A percentile compares a stretch with the other conserved stretches of the same genome.
These are phyloP conservation scores for Raffaelea arxii DNA, from an alignment of 2,329 filamentous ascomycete genomes.

Conservation along the genomic window DNA sequence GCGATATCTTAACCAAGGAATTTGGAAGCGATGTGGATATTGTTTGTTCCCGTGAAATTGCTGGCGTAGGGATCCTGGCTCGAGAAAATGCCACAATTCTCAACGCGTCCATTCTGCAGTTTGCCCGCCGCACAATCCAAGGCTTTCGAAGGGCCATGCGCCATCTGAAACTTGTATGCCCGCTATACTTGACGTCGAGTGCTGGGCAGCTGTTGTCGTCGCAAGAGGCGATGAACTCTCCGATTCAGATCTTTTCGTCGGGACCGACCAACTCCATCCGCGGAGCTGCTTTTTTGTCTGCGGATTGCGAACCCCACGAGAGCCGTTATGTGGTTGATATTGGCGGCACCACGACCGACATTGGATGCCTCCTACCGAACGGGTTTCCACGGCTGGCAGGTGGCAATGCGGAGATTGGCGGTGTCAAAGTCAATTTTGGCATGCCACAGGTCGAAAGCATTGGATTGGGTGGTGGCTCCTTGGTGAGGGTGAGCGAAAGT, in stretches of 20 bases:
- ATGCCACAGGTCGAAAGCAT: conserved; percentile 50
- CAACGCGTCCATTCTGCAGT: conserved; percentile 38
- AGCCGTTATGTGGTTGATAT: conserved; percentile 53
- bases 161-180: conserved; percentile 26
- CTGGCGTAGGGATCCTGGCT: conserved; percentile 27
- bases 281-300: conserved; percentile 36
- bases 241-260: conserved; percentile 35
- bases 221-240: conserved; percentile 28
- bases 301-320: neutral
- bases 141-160: conserved; percentile 34
- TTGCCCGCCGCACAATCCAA: conserved; percentile 34
- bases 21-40: conserved; percentile 22
- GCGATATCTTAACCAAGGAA: conserved; percentile 36
- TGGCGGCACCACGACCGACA: conserved; percentile 56
- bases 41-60: conserved; percentile 20
- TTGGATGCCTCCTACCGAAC: conserved; percentile 49
- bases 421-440: conserved; percentile 52
- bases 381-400: conserved; percentile 55
- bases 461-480: conserved; percentile 47
- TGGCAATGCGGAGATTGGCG: conserved; percentile 51
- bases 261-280: conserved; percentile 28
- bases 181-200: conserved; percentile 39
- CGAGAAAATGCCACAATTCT: conserved; percentile 44
- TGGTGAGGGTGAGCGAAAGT: conserved; percentile 36
- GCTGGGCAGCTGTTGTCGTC: conserved; percentile 37